These are phyloP conservation scores for Magnusiomyces paraingens DNA, from an alignment of 1,139 yeast species.

Conservation along the genomic window DNA sequence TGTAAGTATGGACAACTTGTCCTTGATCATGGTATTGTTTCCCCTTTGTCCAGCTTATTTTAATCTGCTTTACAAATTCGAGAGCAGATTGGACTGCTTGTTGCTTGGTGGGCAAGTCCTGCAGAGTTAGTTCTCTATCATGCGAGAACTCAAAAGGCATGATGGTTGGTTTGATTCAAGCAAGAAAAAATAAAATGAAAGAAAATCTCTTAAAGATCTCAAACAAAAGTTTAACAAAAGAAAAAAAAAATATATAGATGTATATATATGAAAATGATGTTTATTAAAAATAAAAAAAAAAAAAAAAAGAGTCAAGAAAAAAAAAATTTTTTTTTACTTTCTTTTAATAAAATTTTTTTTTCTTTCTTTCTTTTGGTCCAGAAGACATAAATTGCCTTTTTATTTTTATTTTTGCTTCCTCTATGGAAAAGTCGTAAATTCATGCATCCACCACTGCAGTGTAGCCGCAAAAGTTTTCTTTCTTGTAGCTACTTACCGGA, in stretches of 20 bases:
- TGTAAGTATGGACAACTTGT: slow-evolving; percentile 35
- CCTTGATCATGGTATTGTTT: slow-evolving; percentile 17
- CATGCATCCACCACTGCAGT: too few species aligned
- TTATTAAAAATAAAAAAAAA: too few species aligned
- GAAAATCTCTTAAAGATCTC: background rate
- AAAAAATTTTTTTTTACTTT: too few species aligned
- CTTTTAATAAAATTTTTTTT: too few species aligned
- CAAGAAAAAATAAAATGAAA: background rate
- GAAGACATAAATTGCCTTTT: too few species aligned
- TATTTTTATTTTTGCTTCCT: too few species aligned
- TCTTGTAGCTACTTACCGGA: too few species aligned
- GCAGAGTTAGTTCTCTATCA: slow-evolving; percentile 21
- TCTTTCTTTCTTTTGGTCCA: too few species aligned
- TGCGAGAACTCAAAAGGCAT: slow-evolving; percentile 3
- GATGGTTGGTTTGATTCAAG: slow-evolving; percentile 7
- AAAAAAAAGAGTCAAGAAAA: too few species aligned
- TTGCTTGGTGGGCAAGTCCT: slow-evolving; percentile 25
- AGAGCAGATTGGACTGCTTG: slow-evolving; percentile 23
- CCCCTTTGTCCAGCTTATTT: slow-evolving; percentile 23
- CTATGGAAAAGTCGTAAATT: too few species aligned
- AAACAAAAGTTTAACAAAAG: background rate
- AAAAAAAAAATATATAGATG: too few species aligned
- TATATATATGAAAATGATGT: background rate
- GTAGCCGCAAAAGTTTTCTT: too few species aligned
- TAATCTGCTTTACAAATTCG: slow-evolving; percentile 21